Base-by-base conservation (phyloP, 495 filamentous ascomycete genomes). In the Hypoxylon cercidicola region DNA sequence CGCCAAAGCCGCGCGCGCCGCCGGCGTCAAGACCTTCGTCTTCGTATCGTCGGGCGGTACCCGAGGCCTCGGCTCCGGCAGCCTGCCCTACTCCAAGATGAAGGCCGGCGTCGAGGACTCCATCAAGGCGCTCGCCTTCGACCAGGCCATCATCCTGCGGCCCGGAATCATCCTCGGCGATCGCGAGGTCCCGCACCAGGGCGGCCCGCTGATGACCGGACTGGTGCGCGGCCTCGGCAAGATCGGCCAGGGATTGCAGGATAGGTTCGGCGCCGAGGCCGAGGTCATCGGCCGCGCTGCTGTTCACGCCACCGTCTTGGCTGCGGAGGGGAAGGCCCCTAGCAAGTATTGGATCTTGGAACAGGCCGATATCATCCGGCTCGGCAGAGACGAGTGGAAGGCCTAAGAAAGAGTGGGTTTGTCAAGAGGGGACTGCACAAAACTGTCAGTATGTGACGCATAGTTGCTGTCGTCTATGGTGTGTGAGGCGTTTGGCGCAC, bases 31-130 rank as follows among this genome's bases (percentile, higher is more conserved):
- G 61, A 85, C 83, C 32, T 93, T 86, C 66, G 88, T 92, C 1
- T 82, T 93, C 55, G 80, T 92, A 35, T 92, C 89, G 0, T 77
- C 80, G 16, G 72, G 62, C 3, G 84, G 84, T 18, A 81, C 82
- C 12, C 64, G 75, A 11, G 84, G 83, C 0, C 1, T 77, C 6
- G 4, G 70, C 7, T 41, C 16, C 47, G 46, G 35, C 28, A 56
- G 56, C 0, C 63, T 85, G 3, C 80, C 85, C 0, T 93, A 94
- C 70, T 47, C 75, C 3, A 81, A 84, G 66, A 93, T 96, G 89
- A 96, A 96, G 79, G 82, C 81, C 11, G 89, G 92, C 68, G 83
- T 93, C 32, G 93, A 97, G 69, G 88, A 93, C 28, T 81, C 87
- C n/a, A 80, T 93, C 28, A 84, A 87, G 72, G 81, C 69, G 19